Percentiles rank a stretch among this genome's conserved stretches.
Conservation (phyloP, 106 monocot genomes). For the Dendrobium huoshanense region DNA sequence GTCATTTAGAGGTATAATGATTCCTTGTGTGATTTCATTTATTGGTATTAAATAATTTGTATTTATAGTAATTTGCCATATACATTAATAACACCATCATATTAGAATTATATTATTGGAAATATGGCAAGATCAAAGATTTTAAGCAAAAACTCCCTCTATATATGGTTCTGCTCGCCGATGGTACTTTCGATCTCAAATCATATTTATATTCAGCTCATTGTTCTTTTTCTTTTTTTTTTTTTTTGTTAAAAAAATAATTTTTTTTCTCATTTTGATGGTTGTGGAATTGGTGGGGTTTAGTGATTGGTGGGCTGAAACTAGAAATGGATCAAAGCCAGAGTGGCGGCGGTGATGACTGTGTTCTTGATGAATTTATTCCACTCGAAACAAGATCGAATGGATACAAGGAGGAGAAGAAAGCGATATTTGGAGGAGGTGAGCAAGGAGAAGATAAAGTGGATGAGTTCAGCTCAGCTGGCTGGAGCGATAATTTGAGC, state of each 20-base stretch:
- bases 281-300: not conserved
- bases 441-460: slow-evolving; percentile 40
- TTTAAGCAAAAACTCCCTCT: slow-evolving; percentile 22
- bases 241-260: not conserved
- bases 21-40: too few relatives aligned
- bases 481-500: too few relatives aligned
- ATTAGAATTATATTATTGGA: too few relatives aligned
- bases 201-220: not conserved
- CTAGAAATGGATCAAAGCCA: slow-evolving; percentile 41
- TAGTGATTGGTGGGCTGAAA: slow-evolving; percentile 56
- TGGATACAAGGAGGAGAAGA: slow-evolving; percentile 23
- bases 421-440: slow-evolving; percentile 32
- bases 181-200: not conserved
- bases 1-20: too few relatives aligned
- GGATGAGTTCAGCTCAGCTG: too few relatives aligned
- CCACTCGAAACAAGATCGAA: slow-evolving; percentile 31
- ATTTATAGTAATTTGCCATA: too few relatives aligned
- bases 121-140: slow-evolving; percentile 9
- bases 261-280: too few relatives aligned
- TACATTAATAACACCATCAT: too few relatives aligned
- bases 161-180: slow-evolving; percentile 13
- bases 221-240: not conserved
- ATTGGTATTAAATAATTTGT: too few relatives aligned
- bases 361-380: slow-evolving; percentile 43
- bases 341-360: not conserved